A percentile compares a stretch with the other conserved stretches of the same genome.
phyloP scores from a whole-genome alignment of 208 protist genomes.

The Acanthamoeba triangularis region DNA sequence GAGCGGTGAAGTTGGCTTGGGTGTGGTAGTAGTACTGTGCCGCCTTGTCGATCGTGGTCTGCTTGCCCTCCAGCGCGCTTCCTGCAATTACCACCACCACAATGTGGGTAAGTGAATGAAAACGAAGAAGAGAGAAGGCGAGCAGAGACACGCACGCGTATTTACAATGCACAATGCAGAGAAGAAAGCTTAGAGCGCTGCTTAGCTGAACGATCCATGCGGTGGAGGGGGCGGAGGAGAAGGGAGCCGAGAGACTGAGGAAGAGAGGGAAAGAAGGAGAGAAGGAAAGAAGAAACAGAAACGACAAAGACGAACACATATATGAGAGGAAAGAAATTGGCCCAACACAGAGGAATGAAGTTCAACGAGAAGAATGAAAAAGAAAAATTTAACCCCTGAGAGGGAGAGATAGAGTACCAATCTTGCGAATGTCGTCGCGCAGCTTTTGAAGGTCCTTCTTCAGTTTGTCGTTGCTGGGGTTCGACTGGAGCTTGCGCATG shows the following conservation, averaged over 20 bases:
- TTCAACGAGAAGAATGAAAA: not conserved
- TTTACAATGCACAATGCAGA: not conserved
- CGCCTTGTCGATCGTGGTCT: constrained; percentile 34
- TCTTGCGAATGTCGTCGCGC: constrained; percentile 59
- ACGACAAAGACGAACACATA: not conserved
- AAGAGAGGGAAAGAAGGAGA: not conserved
- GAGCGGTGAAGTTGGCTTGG: constrained; percentile 11
- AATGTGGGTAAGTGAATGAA: not conserved
- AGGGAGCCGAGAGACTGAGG: constrained; percentile 30
- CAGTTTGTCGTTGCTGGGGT: constrained; percentile 55
- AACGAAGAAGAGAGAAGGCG: not conserved
- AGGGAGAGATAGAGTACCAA: not conserved
- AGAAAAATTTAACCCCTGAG: not conserved
- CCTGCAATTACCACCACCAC: not conserved
- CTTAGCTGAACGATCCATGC: constrained; percentile 11
- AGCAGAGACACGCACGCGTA: not conserved
- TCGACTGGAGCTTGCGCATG: constrained; percentile 54
- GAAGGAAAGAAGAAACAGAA: not conserved
- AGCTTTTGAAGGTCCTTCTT: constrained; percentile 63
- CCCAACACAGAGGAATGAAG: not conserved
- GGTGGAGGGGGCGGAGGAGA: constrained; percentile 65
- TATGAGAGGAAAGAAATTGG: not conserved
- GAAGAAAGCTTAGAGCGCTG: not conserved
- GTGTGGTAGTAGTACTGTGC: constrained; percentile 52
- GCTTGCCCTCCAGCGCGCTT: constrained; percentile 12